Evolutionary conservation across 306 rosid species (phyloP), one percentile per base, ranked within the genome.

Genomic region (Carpinus fangiana): DNA sequence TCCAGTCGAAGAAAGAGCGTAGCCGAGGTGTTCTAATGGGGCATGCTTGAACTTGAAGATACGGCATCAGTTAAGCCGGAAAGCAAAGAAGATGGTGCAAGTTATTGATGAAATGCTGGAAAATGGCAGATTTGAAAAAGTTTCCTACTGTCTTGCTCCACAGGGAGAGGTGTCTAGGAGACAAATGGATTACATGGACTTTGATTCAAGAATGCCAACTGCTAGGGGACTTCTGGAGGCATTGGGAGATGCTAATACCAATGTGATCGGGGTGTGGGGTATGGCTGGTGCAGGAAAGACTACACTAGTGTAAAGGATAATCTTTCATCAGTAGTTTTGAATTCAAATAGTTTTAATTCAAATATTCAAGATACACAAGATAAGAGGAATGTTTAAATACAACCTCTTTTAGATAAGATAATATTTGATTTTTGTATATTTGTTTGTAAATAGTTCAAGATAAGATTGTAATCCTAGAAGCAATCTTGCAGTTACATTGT

Each of bases 191-290:
- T 17, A 36, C 48, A 0, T 65, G 0, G 7, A 0, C 50, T 55
- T 55, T 8, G 18, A 56, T 11, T 43, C n/a, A 67, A 55, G 53
- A 12, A 11, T 18, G 21, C 11, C 71, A 0, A 3, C 0, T 18
- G 0, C 4, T 8, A 18, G 53, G 55, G 41, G 9, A 36, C 43
- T 73, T 26, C 17, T 73, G 51, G 17, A 28, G 45, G 68, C 78
- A 61, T 11, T 79, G 72, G 48, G 0, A 31, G 68, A 73, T 64
- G 73, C 46, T 2, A 43, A 52, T 45, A 52, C 53, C 57, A 23
- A 73, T 8, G 6, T 51, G 56, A 41, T 79, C 17, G 73, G 51
- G 36, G 74, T 79, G 31, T 73, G 73, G 46, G 74, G 74, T 3
- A 4, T 12, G 46, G 0, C 16, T 26, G 34, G 67, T 0, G 56